Percentiles rank a stretch among this genome's conserved stretches.
Conservation (phyloP, 129 eudicot genomes). For the Sambucus nigra region DNA sequence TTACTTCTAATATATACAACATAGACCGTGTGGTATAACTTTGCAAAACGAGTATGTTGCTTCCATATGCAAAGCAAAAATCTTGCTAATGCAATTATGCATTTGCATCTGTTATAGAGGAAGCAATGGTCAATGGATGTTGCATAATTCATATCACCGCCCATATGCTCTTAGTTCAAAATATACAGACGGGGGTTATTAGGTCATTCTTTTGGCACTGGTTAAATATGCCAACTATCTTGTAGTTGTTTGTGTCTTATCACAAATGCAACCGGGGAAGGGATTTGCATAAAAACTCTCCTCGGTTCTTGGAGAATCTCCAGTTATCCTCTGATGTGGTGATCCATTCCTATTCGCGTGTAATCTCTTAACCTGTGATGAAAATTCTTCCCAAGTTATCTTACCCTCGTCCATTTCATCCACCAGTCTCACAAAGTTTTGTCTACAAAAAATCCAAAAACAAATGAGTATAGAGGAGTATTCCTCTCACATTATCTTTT, state of each 20-base stretch:
- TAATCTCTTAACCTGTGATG: constrained; percentile 26
- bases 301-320: constrained; percentile 34
- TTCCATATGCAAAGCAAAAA: background rate
- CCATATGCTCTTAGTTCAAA: too few species aligned
- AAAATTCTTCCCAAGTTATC: constrained; percentile 43
- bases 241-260: background rate
- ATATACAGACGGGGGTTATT: background rate
- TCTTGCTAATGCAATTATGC: background rate
- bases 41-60: too few species aligned
- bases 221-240: background rate
- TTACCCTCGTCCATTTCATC: constrained; percentile 37
- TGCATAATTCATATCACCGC: background rate
- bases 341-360: constrained; percentile 40
- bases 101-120: background rate
- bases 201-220: background rate
- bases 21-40: too few species aligned
- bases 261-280: constrained; percentile 59
- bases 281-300: constrained; percentile 62
- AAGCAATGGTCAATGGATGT: constrained; percentile 9
- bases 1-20: too few species aligned
- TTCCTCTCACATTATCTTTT: too few species aligned
- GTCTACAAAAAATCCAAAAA: constrained; percentile 19
- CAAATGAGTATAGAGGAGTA: background rate
- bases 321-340: constrained; percentile 32
- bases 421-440: constrained; percentile 36